Percentiles rank a stretch among this genome's conserved stretches.
phyloP scores from a whole-genome alignment of 2,329 filamentous ascomycete species.

The Gnomoniopsis smithogilvyi region DNA sequence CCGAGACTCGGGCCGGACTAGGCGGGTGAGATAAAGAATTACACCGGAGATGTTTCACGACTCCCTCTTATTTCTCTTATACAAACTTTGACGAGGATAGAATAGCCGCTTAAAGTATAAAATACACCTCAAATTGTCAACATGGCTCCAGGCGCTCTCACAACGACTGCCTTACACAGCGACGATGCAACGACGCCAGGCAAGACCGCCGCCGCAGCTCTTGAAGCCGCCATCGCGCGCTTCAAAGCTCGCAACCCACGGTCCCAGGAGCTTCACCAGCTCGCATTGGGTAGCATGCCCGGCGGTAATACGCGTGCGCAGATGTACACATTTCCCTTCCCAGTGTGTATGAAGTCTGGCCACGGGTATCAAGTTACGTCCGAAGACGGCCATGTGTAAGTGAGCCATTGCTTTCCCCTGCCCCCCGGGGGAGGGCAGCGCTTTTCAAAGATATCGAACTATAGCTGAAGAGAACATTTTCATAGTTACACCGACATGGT shows the following conservation, averaged over 20 bases:
- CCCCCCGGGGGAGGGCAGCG: not conserved
- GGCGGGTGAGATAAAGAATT: no score
- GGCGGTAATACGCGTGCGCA: conserved; percentile 29
- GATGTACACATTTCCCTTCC: conserved; percentile 39
- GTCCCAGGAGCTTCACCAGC: not conserved
- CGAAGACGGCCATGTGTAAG: conserved; percentile 36
- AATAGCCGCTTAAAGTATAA: no score
- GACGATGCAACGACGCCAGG: not conserved
- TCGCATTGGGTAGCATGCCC: conserved; percentile 18
- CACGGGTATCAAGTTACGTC: conserved; percentile 34
- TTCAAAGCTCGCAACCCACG: conserved; percentile 2
- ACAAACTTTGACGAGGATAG: no score
- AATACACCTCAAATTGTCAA: no score
- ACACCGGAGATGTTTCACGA: no score
- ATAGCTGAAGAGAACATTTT: not conserved
- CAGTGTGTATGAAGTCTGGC: conserved; percentile 37
- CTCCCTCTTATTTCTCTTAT: no score
- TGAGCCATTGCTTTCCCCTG: not conserved
- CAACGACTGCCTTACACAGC: not conserved
- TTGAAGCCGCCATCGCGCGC: not conserved
- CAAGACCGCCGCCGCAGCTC: not conserved
- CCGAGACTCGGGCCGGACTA: no score
- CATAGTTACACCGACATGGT: conserved; percentile 57
- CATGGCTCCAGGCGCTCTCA: not conserved
- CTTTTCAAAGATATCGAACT: no score